Base-by-base conservation (phyloP, 495 filamentous ascomycete genomes). In the Aspergillus bertholletiae region DNA sequence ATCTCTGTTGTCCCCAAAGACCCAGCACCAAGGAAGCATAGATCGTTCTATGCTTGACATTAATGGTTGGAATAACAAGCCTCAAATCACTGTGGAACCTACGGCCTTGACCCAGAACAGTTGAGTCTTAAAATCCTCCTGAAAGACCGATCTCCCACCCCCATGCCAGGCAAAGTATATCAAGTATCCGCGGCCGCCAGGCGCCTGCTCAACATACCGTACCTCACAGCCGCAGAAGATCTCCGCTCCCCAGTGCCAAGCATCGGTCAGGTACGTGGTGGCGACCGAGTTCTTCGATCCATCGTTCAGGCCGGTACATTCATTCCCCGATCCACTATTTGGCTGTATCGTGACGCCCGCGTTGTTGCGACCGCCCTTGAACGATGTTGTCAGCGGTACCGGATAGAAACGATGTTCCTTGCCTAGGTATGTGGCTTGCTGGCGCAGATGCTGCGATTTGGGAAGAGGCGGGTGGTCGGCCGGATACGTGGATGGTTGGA, bases 171-270 rank as follows among this genome's bases (percentile, higher is more conserved):
- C 79, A 59, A 85, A 88, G 65, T 83, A 84, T 17, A 88, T 67
- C 12, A 83, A 67, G 60, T 86, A 88, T 13, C 85, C 83, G 2
- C 70, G 67, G 28, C 72, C 64, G 6, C 72, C 60, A 11, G 73
- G 70, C 45, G 73, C 70, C 54, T 83, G 77, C 48, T 83, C 79
- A 60, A 89, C 74, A 58, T 87, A 83, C 52, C 82, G 74, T 30
- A 88, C 84, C 65, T 88, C 85, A 52, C 84, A 86, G 58, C 86
- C 78, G 59, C 85, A 88, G 60, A 89, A 89, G 60, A 88, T 81
- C 59, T 89, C 84, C 28, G 86, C 84, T 20, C 84, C 86, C 83
- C 84, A 86, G 63, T 88, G 86, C 86, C 85, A 88, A 21, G 86
- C 84, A 65, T 89, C 86, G n/a, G 80, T 74, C 6, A 88, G 66